Base-by-base conservation (phyloP, 768 basidiomycete genomes). In the Boletus subparvulus region DNA sequence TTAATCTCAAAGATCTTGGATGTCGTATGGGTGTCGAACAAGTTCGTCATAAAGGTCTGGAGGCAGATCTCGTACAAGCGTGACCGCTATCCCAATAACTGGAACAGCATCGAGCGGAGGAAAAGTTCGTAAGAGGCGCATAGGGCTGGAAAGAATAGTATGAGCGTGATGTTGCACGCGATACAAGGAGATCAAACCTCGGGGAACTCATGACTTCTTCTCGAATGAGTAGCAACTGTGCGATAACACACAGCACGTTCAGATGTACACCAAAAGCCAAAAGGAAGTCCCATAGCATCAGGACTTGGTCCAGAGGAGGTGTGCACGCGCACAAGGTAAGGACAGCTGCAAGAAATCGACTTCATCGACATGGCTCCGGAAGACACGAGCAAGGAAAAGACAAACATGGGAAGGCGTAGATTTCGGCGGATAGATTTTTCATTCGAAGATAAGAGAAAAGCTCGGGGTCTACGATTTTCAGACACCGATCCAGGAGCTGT, bases 361-460 rank as follows among this genome's bases (percentile, higher is more conserved):
- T 52, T 30, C 21, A 28, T 59, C 17, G 11, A 48, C 30, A 33
- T 52, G 37, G 32, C 9, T 53, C 47, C 2, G 51, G 33, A 50
- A 45, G 24, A 30, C 24, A 54, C 16, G 14, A 45, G 4, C 32
- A 48, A 45, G 11, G 35, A 32, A 36, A 47, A 37, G 26, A 80
- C 90, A 56, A 66, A 94, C 94, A 97, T 44, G 97, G 93, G 69
- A 99, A 99, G 4, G 96, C 97, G 70, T 98, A 98, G 26, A 99
- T 84, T 71, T 98, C 95, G 5, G 97, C 97, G 11, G 88, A 89
- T 8, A 99, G 81, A 63, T 96, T 96, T 67, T 94, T 97, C 35
- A 87, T 88, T 40, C 90, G 83, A 37, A 99, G 77, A 73, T 94
- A 80, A 14, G 77, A 76, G 69, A 84, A 96, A 26, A 98, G 78